A percentile compares a stretch with the other conserved stretches of the same genome.
phyloP scores from a whole-genome alignment of 73 alveolate genomes.

The Paraurostyla sp. region DNA sequence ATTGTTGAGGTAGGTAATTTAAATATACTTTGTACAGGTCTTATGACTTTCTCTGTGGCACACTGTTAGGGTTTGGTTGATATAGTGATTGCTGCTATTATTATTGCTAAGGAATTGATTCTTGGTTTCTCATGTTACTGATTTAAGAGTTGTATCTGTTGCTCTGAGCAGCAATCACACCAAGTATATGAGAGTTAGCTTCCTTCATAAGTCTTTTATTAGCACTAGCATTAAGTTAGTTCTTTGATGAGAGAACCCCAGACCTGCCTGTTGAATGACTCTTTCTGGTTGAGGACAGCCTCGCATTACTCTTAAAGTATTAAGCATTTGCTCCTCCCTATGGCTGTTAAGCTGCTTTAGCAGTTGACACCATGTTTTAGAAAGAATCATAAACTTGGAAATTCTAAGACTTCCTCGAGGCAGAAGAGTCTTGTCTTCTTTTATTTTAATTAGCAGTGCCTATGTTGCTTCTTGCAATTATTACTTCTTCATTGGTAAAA shows the following conservation, averaged over 20 bases:
- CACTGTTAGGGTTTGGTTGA: slow-evolving; percentile 24
- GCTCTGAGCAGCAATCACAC: neutral
- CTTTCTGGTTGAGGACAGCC: neutral
- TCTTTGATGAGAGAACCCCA: neutral
- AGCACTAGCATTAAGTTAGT: slow-evolving; percentile 5
- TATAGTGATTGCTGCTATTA: neutral
- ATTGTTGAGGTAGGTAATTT: slow-evolving; percentile 2
- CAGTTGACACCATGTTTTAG: neutral
- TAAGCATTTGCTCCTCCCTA: neutral
- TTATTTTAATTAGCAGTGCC: neutral
- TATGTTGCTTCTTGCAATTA: neutral
- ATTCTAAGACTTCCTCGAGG: neutral
- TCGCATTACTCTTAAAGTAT: neutral
- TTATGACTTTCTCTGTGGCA: slow-evolving; percentile 20
- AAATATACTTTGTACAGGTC: slow-evolving; percentile 45
- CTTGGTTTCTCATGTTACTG: neutral
- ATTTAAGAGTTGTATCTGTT: neutral
- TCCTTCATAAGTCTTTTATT: slow-evolving; percentile 7
- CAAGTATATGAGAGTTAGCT: neutral
- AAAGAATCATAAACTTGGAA: slow-evolving; percentile 38
- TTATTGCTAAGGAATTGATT: neutral
- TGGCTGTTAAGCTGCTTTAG: neutral
- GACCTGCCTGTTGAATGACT: slow-evolving; percentile 42
- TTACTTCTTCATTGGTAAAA: neutral
- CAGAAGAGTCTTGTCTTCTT: slow-evolving; percentile 15